Base-by-base conservation (phyloP, 2,329 filamentous ascomycete species). In the Cercospora berteroae region DNA sequence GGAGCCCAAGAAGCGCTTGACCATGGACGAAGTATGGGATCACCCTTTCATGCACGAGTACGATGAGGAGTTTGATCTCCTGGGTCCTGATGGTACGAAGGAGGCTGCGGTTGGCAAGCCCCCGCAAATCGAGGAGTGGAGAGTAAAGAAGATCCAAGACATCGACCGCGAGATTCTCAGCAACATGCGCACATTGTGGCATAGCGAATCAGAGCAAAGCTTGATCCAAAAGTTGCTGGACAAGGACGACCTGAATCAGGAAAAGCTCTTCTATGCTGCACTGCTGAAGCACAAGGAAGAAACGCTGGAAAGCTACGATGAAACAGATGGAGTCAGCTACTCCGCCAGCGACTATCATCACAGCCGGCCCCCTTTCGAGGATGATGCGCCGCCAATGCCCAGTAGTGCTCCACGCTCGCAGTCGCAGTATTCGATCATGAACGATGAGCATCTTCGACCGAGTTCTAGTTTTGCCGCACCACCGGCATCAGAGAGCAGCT, bases 271-370 rank as follows among this genome's bases (percentile, higher is more conserved):
- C 79, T 99, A 98, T 79, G 90, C 89, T 79, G 86, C 96, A 20
- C 85, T 99, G 7, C 81, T 90, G 71, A 90, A 90, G 77, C 96
- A 97, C 77, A 87, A 92, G 55, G 89, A 96, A 70, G 89, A 92
- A 69, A 90, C 95, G 72, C 80, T 96, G 1, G 94, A 98, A 77
- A 92, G 97, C 75, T 98, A 95, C 76, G 81, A 84, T 64, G 90
- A 90, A 31, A 87, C 91, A 23, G 82, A 81, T 63, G 76, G 77
- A 36, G 78, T 97, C 64, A 87, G 87, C n/a, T 91, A 95, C 76
- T 97, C 94, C 0, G 86, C 90, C 65, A 97, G 93, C 79, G 94
- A 98, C 75, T 95, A 96, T 74, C 94, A 97, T 74, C 93, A 96
- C 74, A 86, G 91, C 63, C 72, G 72, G 13, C 81, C 77, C 70